Percentiles rank a stretch among this genome's conserved stretches.
phyloP scores from a whole-genome alignment of 805 yeast species.

The Barnettozyma sp. region DNA sequence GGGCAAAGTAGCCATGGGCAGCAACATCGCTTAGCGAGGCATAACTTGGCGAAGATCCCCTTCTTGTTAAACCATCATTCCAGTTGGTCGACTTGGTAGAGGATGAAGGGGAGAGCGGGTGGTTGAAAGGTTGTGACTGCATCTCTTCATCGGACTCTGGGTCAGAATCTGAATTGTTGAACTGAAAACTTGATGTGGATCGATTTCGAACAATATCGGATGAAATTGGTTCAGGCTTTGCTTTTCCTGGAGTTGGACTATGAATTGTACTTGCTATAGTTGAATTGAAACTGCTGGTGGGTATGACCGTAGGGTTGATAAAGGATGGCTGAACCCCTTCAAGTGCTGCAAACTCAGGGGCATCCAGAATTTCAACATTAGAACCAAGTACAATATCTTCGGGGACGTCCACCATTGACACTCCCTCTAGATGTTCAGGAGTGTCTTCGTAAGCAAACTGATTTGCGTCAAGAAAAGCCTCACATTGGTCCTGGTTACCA shows the following conservation, averaged over 20 bases:
- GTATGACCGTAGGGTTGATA: conserved; percentile 5
- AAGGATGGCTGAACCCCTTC: not conserved
- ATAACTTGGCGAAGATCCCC: conserved; percentile 31
- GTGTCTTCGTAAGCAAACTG: conserved; percentile 20
- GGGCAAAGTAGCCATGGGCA: conserved; percentile 32
- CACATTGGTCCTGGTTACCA: conserved; percentile 29
- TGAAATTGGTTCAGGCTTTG: conserved; percentile 2
- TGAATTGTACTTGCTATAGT: too few relatives aligned
- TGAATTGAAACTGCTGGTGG: too few relatives aligned
- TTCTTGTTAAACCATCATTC: conserved; percentile 12
- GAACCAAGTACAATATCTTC: conserved; percentile 26
- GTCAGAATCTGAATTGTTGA: conserved; percentile 21
- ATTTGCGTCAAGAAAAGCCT: conserved; percentile 12
- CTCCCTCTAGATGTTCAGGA: conserved; percentile 24
- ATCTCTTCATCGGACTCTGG: conserved; percentile 25
- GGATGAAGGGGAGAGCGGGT: not conserved
- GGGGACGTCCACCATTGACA: conserved; percentile 24
- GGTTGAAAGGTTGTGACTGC: conserved; percentile 11
- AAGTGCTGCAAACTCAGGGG: conserved; percentile 10
- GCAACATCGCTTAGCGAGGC: conserved; percentile 47
- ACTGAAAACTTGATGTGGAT: conserved; percentile 5
- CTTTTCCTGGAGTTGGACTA: too few relatives aligned
- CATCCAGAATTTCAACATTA: conserved; percentile 16
- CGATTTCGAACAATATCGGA: not conserved
- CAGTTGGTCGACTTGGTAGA: conserved; percentile 4